Base-by-base conservation (phyloP, 1,284 basidiomycete species). In the Cryptococcus depauperatus region DNA sequence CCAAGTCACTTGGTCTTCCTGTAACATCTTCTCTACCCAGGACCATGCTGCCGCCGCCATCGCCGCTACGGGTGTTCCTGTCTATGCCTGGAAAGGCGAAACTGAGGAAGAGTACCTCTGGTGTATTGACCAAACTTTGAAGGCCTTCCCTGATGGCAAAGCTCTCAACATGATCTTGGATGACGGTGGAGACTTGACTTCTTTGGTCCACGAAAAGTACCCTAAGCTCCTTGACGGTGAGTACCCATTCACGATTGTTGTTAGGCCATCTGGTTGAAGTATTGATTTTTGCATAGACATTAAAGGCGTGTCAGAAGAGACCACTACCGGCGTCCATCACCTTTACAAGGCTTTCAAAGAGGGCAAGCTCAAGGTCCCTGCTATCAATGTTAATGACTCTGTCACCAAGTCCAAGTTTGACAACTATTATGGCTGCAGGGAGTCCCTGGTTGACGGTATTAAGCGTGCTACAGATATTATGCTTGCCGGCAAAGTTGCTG, bases 401-500 rank as follows among this genome's bases (percentile, higher is more conserved):
- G 95, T 99, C 68, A 99, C 95, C 63, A 99, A 99, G 77, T 96
- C 91, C 70, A 98, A 98, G 79, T 98, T 98, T 70, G 78, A 79
- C 74, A 79, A 78, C 74, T 73, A 71, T 72, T 96, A 96, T 72
- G 91, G 91, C 56, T 99, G 93, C 78, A 88, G 95, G 66, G 95
- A 99, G 76, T 99, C 93, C 42, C 86, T 99, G 58, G 95, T 99
- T 58, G 93, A 99, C 72, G 93, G 93, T 69, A 97, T 99, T 79
- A 99, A 99, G 82, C 90, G 93, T 70, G 93, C 93, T 52, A 99
- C 93, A 61, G 93, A 99, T 74, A 90, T 99, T 72, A 99, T 99
- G 93, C 83, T 98, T 70, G 95, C 95, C 63, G 93, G 93, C 51
- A 99, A 99, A 77, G 89, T 97, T 59, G 92, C 92, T 51, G 87